A percentile compares a stretch with the other conserved stretches of the same genome.
Conservation (phyloP, 257 asterid species). For the Anisodus acutangulus region DNA sequence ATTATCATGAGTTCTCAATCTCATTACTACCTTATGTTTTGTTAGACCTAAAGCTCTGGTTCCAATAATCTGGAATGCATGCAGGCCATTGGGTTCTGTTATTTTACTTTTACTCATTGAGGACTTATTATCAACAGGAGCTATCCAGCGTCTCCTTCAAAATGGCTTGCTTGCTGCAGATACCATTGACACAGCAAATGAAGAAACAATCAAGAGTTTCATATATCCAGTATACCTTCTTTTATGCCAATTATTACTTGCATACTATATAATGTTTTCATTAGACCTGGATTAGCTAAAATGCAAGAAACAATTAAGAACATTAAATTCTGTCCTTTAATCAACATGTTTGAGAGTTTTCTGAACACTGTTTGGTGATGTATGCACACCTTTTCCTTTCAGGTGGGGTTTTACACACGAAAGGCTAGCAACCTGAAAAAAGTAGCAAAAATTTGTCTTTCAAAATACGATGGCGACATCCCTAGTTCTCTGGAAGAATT, state of each 20-base stretch:
- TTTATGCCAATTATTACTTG: conserved; percentile 31
- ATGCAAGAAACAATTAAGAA: neutral
- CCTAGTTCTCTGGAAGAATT: conserved; percentile 84
- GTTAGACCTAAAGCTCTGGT: neutral
- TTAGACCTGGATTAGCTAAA: conserved; percentile 29
- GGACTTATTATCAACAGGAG: conserved; percentile 60
- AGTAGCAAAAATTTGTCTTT: conserved; percentile 76
- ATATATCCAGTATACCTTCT: conserved; percentile 75
- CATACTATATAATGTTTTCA: neutral
- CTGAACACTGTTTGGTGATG: conserved; percentile 20
- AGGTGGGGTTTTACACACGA: conserved; percentile 96
- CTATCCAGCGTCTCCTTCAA: conserved; percentile 83
- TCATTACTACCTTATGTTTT: neutral
- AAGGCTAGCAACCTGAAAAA: conserved; percentile 94
- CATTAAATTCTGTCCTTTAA: neutral
- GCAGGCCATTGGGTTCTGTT: neutral
- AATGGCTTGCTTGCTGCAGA: conserved; percentile 78
- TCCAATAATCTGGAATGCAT: neutral
- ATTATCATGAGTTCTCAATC: neutral
- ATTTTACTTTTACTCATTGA: neutral
- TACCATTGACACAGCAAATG: conserved; percentile 70
- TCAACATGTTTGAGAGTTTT: neutral
- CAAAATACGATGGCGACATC: conserved; percentile 77
- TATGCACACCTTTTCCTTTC: conserved; percentile 31
- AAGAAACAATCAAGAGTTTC: conserved; percentile 66